phyloP scores from a whole-genome alignment of 2,329 filamentous ascomycete species.

The Exophiala spinifera region DNA sequence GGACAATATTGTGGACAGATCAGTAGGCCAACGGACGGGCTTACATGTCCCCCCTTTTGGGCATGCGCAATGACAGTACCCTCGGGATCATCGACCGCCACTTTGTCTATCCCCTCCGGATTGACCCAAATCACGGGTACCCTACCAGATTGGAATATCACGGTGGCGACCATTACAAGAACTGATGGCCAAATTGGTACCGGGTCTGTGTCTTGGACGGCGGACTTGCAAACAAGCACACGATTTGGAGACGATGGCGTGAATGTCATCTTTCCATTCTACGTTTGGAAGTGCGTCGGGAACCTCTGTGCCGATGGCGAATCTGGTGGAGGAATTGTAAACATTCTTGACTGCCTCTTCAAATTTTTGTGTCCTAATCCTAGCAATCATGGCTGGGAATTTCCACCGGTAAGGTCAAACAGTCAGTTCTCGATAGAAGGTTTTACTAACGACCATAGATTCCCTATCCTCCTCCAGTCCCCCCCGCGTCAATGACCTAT shows the following conservation, averaged over 20 bases:
- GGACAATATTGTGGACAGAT: neutral
- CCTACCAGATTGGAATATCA: neutral
- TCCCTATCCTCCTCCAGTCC: neutral
- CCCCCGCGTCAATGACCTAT: neutral
- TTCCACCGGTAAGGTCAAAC: neutral
- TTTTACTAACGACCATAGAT: no score
- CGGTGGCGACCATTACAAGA: neutral
- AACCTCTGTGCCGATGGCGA: slow-evolving; percentile 1
- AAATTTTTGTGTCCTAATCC: neutral
- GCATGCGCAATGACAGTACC: slow-evolving; percentile 4
- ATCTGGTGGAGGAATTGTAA: neutral
- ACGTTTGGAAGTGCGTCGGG: slow-evolving; percentile 7
- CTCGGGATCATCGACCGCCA: neutral
- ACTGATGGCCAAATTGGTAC: neutral
- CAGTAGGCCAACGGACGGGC: neutral
- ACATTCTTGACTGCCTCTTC: slow-evolving; percentile 3
- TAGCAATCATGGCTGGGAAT: neutral
- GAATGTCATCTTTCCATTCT: slow-evolving; percentile 5
- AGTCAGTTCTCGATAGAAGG: no score
- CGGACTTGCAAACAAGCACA: neutral
- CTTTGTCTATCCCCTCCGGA: neutral
- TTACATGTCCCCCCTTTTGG: slow-evolving; percentile 9
- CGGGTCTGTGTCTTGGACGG: neutral
- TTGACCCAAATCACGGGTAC: neutral
- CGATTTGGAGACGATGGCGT: neutral